These are phyloP conservation scores for Lavandula angustifolia DNA, from an alignment of 257 asterid species.

Conservation along the genomic window DNA sequence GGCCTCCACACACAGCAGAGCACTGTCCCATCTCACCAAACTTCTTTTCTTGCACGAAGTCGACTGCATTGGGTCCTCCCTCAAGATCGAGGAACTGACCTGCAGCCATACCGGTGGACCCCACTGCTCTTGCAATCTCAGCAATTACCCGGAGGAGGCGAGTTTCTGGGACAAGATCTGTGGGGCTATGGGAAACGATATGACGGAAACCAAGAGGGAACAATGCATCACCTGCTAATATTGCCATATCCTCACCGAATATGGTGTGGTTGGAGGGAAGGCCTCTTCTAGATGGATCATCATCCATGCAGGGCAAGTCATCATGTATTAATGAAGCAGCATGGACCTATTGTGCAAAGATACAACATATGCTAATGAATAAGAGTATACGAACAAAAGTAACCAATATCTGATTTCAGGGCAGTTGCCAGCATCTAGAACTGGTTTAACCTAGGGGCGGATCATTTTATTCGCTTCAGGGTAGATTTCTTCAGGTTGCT, in stretches of 20 bases:
- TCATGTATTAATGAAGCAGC: conserved; percentile 94
- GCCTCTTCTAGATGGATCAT: conserved; percentile 90
- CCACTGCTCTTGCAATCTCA: conserved; percentile 95
- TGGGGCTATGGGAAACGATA: conserved; percentile 82
- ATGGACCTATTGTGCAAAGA: conserved; percentile 61
- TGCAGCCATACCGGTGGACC: conserved; percentile 97
- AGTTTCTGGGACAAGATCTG: conserved; percentile 69
- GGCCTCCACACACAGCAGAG: conserved; percentile 94
- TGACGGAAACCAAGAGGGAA: conserved; percentile 95
- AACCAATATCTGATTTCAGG: conserved; percentile 3
- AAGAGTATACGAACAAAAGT: neutral
- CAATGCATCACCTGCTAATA: conserved; percentile 91
- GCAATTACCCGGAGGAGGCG: conserved; percentile 69
- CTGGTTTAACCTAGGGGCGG: neutral
- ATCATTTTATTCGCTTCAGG: neutral
- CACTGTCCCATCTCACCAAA: conserved; percentile 94
- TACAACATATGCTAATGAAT: neutral
- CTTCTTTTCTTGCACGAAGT: conserved; percentile 79
- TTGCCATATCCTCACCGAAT: conserved; percentile 93
- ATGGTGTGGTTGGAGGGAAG: conserved; percentile 83
- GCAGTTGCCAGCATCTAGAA: neutral
- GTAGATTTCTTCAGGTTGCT: neutral
- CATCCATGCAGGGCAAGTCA: conserved; percentile 98
- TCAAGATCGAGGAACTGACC: conserved; percentile 89
- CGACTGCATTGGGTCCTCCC: conserved; percentile 74